These are phyloP conservation scores for Phytophthora pinifolia DNA, from an alignment of 352 stramenopile species.

Conservation along the genomic window DNA sequence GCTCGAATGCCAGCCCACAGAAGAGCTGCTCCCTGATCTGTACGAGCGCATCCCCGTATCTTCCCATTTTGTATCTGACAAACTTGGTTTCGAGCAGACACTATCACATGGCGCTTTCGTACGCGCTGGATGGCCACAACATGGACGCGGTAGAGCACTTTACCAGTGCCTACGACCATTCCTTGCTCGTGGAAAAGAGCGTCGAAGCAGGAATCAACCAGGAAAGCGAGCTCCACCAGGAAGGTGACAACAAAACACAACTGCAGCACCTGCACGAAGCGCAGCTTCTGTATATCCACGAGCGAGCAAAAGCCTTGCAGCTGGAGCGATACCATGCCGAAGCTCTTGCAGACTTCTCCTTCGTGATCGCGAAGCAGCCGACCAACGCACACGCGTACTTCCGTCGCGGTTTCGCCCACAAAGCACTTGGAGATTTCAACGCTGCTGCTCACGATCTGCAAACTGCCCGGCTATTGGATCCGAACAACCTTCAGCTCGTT, in stretches of 20 bases:
- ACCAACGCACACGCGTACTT: slow-evolving; percentile 86
- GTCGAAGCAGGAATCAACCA: slow-evolving; percentile 21
- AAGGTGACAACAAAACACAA: slow-evolving; percentile 18
- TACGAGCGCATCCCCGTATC: slow-evolving; percentile 28
- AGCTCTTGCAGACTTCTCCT: slow-evolving; percentile 71
- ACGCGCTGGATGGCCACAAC: slow-evolving; percentile 46
- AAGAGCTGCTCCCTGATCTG: slow-evolving; percentile 54
- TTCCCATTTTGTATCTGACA: not conserved
- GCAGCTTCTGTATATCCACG: slow-evolving; percentile 57
- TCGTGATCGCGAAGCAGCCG: slow-evolving; percentile 68
- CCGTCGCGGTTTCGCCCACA: slow-evolving; percentile 72
- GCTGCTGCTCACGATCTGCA: slow-evolving; percentile 72
- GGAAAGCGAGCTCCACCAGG: slow-evolving; percentile 9
- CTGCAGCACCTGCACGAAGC: slow-evolving; percentile 27
- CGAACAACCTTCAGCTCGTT: slow-evolving; percentile 64
- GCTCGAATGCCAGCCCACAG: slow-evolving; percentile 28
- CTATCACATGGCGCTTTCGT: slow-evolving; percentile 70
- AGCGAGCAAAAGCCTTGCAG: slow-evolving; percentile 78
- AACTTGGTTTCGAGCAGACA: slow-evolving; percentile 37
- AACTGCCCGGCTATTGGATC: slow-evolving; percentile 62
- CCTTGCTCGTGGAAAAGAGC: slow-evolving; percentile 14
- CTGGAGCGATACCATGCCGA: slow-evolving; percentile 70
- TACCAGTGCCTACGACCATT: slow-evolving; percentile 38
- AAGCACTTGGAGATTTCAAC: slow-evolving; percentile 54
- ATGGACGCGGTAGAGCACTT: slow-evolving; percentile 76